phyloP scores from a whole-genome alignment of 2,329 filamentous ascomycete species.

The Alternaria alternata region DNA sequence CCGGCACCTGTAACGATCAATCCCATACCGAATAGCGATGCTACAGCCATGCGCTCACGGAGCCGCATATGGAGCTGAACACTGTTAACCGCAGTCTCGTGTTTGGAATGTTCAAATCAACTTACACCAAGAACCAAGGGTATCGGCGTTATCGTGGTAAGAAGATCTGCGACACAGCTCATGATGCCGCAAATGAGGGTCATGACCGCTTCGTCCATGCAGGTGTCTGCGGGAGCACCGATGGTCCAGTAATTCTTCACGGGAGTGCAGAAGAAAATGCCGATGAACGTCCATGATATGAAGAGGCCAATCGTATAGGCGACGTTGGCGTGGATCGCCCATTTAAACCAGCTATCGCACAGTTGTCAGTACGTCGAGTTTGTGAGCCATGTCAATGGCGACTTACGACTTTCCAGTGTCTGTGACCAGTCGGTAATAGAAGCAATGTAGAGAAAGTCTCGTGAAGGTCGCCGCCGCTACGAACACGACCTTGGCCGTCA shows the following conservation, averaged over 20 bases:
- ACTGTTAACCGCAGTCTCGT: not conserved
- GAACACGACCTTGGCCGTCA: conserved; percentile 55
- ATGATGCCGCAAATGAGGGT: conserved; percentile 54
- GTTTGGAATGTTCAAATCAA: not conserved
- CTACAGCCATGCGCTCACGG: conserved; percentile 51
- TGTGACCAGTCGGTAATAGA: conserved; percentile 56
- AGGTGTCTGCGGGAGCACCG: conserved; percentile 41
- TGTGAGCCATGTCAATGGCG: accelerated
- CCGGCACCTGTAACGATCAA: conserved; percentile 55
- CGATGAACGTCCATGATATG: conserved; percentile 46
- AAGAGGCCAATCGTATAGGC: conserved; percentile 50
- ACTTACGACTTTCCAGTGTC: conserved; percentile 46
- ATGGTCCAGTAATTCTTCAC: conserved; percentile 55
- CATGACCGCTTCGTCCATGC: conserved; percentile 52
- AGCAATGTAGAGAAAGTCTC: conserved; percentile 54
- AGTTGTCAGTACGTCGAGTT: not conserved
- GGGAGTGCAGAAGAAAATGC: conserved; percentile 54
- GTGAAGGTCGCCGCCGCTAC: conserved; percentile 54
- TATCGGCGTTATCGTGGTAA: conserved; percentile 54
- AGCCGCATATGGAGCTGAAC: conserved; percentile 52
- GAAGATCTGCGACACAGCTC: conserved; percentile 54
- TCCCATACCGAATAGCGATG: conserved; percentile 52
- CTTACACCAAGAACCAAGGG: conserved; percentile 52
- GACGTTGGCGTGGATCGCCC: conserved; percentile 51
- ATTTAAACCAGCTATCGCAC: conserved; percentile 44